A percentile compares a stretch with the other conserved stretches of the same genome.
These are phyloP conservation scores for Trichoderma virens DNA, from an alignment of 495 filamentous ascomycete genomes.

Conservation along the genomic window DNA sequence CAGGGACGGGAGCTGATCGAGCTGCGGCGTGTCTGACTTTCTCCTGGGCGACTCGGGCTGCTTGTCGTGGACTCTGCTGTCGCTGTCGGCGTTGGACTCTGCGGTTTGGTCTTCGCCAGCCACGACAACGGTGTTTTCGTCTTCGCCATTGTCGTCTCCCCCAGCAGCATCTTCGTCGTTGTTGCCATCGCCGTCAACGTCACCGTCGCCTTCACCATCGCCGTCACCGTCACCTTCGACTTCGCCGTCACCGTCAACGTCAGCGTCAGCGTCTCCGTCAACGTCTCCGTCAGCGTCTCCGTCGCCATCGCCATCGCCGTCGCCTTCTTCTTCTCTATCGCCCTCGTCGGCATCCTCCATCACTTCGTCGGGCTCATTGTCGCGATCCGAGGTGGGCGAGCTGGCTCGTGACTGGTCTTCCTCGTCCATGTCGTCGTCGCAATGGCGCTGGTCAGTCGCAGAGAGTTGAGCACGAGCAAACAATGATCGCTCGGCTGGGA, in stretches of 20 bases:
- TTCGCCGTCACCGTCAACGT: conserved; percentile 48
- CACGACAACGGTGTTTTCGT: background rate
- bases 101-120: conserved; percentile 13
- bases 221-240: conserved; percentile 58
- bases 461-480: too few species aligned
- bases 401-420: conserved; percentile 9
- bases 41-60: conserved; percentile 16
- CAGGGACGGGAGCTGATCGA: background rate
- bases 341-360: conserved; percentile 57
- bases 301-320: conserved; percentile 48
- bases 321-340: conserved; percentile 50
- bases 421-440: conserved; percentile 13
- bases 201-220: conserved; percentile 49
- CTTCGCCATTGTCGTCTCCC: background rate
- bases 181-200: conserved; percentile 31
- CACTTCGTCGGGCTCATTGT: conserved; percentile 48
- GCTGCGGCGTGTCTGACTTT: conserved; percentile 32
- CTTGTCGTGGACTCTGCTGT: conserved; percentile 18
- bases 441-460: background rate
- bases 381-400: conserved; percentile 22
- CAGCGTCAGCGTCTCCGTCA: conserved; percentile 33
- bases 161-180: conserved; percentile 17
- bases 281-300: conserved; percentile 56
- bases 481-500: too few species aligned
- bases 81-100: background rate